Conservation (phyloP, 805 yeast genomes). For the Clavispora carvajalis region DNA sequence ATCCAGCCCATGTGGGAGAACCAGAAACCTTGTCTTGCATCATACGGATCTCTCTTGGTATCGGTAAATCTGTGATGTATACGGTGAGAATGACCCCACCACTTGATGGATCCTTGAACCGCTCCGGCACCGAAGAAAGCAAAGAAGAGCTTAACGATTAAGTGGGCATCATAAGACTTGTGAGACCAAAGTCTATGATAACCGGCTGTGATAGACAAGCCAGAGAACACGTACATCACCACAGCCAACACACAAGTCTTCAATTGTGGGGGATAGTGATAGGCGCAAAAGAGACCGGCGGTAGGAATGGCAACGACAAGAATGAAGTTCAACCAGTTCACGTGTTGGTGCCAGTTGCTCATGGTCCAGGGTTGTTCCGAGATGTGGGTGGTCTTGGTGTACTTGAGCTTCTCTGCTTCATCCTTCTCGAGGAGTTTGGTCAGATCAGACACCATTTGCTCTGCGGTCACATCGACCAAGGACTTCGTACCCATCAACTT, state of each 20-base stretch:
- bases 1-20: conserved; percentile 85
- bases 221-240: conserved; percentile 52
- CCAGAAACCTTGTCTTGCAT: conserved; percentile 81
- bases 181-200: conserved; percentile 80
- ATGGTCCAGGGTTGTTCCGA: conserved; percentile 77
- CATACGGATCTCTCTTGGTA: conserved; percentile 78
- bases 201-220: conserved; percentile 78
- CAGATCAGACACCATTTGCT: conserved; percentile 50
- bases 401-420: conserved; percentile 35
- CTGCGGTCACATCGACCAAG: conserved; percentile 63
- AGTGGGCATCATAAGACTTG: conserved; percentile 60
- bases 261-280: conserved; percentile 42
- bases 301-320: conserved; percentile 60
- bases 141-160: conserved; percentile 56
- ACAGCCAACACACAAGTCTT: conserved; percentile 53
- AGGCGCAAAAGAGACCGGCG: conserved; percentile 44
- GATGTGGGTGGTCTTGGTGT: conserved; percentile 47
- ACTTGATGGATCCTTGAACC: conserved; percentile 78
- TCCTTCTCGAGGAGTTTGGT: conserved; percentile 34
- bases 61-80: conserved; percentile 85
- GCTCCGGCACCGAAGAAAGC: conserved; percentile 81
- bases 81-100: conserved; percentile 89
- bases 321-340: conserved; percentile 72
- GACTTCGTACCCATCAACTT: conserved; percentile 76
- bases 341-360: conserved; percentile 65